Base-by-base conservation (phyloP, 805 yeast genomes). In the Cyberlindnera xishuangbannaensis region DNA sequence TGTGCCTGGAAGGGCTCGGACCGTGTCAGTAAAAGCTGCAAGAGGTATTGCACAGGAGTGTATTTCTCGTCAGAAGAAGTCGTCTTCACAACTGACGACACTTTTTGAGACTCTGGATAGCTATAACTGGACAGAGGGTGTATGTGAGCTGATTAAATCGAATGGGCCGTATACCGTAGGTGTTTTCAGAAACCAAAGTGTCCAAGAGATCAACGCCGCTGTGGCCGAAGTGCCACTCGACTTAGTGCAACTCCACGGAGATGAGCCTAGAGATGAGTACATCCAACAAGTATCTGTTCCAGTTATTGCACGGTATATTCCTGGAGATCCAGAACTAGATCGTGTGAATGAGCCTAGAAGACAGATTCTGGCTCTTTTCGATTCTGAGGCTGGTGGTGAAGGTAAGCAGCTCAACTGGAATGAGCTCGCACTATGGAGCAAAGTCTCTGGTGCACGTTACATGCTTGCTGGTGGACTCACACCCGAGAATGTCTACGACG, bases 361-460 rank as follows among this genome's bases (percentile, higher is more conserved):
- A 12, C 78, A 80, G 34, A 46, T 71, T 9, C 41, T 80, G 5
- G 75, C 87, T 2, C 63, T 92, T 30, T 63, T 90, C 14, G 98
- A 92, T 51, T 80, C 95, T 2, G 95, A 84, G 48, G 69, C 69
- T 2, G 98, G 98, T 9, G 98, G 98, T 1, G 92, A 86, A 45
- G 98, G 98, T 6, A 73, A 73, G 34, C 48, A 63, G n/a, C 70
- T 87, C 13, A 76, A 83, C 53, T 90, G 97, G 97, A 51, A 60
- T 2, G 56, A 62, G 8, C 62, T 77, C 25, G 50, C 61, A 2
- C 39, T 49, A 11, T 64, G 72, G 62, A 52, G 66, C 20, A 16
- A 40, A 15, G 25, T 39, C 1, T 31, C 40, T 4, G 47, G 36
- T 4, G 31, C 48, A 1, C 52, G 64, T 28, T 84, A 69, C 48